phyloP scores from a whole-genome alignment of 331 rosid species.

The Malus hybrid region DNA sequence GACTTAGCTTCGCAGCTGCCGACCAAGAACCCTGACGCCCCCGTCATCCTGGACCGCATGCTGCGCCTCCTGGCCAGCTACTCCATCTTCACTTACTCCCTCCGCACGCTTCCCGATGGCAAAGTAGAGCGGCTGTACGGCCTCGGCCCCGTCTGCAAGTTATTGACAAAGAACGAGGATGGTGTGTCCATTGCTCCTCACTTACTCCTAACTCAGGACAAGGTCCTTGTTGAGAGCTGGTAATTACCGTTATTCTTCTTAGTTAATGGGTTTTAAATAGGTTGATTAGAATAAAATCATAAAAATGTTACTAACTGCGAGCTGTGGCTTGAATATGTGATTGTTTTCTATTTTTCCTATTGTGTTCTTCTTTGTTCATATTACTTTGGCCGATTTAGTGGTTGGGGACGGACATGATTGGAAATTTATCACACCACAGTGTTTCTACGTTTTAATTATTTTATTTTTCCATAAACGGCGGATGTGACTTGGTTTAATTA shows the following conservation, averaged over 20 bases:
- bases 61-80: slow-evolving; percentile 72
- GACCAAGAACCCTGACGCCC: slow-evolving; percentile 59
- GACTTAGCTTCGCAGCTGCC: slow-evolving; percentile 65
- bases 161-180: slow-evolving; percentile 67
- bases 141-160: slow-evolving; percentile 70
- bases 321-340: no score
- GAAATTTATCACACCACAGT: no score
- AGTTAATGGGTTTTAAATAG: no score
- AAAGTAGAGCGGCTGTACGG: slow-evolving; percentile 67
- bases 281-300: no score
- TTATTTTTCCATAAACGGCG: no score
- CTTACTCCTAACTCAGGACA: slow-evolving; percentile 82
- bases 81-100: slow-evolving; percentile 43
- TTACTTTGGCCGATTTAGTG: no score
- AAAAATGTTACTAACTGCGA: no score
- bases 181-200: slow-evolving; percentile 83
- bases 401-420: no score
- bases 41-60: slow-evolving; percentile 63
- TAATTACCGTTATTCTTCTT: slow-evolving; percentile 8
- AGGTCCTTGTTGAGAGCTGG: slow-evolving; percentile 95
- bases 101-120: slow-evolving; percentile 40
- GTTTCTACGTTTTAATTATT: no score
- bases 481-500: no score
- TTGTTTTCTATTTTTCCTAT: no score
- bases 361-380: no score